Conservation (phyloP, 257 asterid species). For the Capsicum chinense region DNA sequence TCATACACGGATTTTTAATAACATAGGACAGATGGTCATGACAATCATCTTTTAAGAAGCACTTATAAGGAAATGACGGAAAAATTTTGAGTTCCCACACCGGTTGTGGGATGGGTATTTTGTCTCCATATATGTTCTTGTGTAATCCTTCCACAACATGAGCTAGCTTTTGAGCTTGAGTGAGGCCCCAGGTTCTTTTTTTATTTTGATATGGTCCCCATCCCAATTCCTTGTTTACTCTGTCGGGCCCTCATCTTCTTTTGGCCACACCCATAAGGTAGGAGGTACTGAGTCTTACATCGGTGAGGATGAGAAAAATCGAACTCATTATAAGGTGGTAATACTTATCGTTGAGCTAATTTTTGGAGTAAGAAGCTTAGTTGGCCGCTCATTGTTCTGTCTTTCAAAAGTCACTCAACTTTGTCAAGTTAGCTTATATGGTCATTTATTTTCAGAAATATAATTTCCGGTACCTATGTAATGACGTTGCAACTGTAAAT, state of each 20-base stretch:
- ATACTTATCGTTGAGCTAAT: neutral
- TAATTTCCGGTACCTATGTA: no score
- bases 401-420: no score
- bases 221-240: neutral
- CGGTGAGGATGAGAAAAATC: neutral
- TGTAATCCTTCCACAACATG: neutral
- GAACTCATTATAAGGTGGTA: neutral
- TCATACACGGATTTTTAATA: neutral
- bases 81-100: constrained; percentile 14
- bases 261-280: neutral
- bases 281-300: neutral
- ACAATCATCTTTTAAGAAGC: constrained; percentile 10
- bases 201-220: neutral
- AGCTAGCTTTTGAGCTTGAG: neutral
- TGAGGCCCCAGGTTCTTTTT: neutral
- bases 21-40: constrained; percentile 8
- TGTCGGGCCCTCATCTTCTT: neutral
- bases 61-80: neutral
- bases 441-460: no score
- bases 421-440: no score
- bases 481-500: no score
- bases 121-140: neutral
- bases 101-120: neutral
- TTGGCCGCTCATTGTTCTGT: no score
- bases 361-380: neutral